Percentiles rank a stretch among this genome's conserved stretches.
phyloP scores from a whole-genome alignment of 1,284 basidiomycete species.

The Sporisorium scitamineum region DNA sequence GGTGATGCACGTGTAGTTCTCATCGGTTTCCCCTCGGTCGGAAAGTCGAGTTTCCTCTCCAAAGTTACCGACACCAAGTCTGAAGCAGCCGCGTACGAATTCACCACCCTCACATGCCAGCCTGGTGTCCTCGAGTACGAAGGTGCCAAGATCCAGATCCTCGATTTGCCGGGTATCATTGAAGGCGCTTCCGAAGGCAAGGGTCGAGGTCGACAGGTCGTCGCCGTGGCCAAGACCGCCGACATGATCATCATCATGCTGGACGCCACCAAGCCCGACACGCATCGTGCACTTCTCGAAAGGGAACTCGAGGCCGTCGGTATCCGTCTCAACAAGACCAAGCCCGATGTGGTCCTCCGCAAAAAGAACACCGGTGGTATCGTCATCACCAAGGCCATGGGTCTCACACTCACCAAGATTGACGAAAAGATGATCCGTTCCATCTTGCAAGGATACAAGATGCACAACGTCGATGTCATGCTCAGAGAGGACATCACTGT shows the following conservation, averaged over 20 bases:
- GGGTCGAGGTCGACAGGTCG: constrained; percentile 94
- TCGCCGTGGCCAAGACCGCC: constrained; percentile 84
- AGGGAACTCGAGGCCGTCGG: constrained; percentile 95
- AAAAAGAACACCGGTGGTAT: constrained; percentile 86
- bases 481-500: constrained; percentile 77
- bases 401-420: constrained; percentile 89
- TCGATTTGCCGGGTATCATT: constrained; percentile 97
- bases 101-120: constrained; percentile 82
- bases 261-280: constrained; percentile 96
- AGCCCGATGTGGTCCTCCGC: constrained; percentile 73
- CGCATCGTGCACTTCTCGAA: constrained; percentile 88
- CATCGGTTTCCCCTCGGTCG: constrained; percentile 82
- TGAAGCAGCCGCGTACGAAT: constrained; percentile 92
- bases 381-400: constrained; percentile 72
- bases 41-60: constrained; percentile 89
- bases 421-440: constrained; percentile 94
- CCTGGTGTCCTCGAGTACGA: constrained; percentile 70
- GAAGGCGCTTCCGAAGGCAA: constrained; percentile 86
- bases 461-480: constrained; percentile 66
- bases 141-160: constrained; percentile 70
- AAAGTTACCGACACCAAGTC: constrained; percentile 92
- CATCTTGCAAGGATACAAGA: constrained; percentile 76
- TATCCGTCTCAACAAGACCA: constrained; percentile 88
- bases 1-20: constrained; percentile 77
- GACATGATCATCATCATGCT: constrained; percentile 90